phyloP scores from a whole-genome alignment of 192 early-diverging fungal genomes.

The Oehlia diaphana region DNA sequence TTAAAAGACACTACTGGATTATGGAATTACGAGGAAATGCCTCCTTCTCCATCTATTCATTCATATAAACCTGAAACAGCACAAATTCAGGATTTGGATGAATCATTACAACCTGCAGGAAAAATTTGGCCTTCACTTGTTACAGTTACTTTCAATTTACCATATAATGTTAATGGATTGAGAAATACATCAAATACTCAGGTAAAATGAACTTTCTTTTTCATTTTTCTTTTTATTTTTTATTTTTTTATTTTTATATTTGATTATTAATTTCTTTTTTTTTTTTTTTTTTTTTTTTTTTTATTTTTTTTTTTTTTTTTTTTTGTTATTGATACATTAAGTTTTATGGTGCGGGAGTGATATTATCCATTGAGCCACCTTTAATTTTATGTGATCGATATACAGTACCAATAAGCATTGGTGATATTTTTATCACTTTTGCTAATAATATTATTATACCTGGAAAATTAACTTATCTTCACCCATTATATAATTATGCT shows the following conservation, averaged over 20 bases:
- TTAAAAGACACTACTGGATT: constrained; percentile 64
- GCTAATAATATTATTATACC: constrained; percentile 89
- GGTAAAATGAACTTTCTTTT: not conserved
- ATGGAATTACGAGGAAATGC: constrained; percentile 77
- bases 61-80: constrained; percentile 64
- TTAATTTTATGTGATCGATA: constrained; percentile 81
- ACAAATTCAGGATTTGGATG: constrained; percentile 66
- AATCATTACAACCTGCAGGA: constrained; percentile 67
- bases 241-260: too few relatives aligned
- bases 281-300: too few relatives aligned
- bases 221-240: too few relatives aligned
- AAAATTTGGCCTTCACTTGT: constrained; percentile 82
- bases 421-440: constrained; percentile 81
- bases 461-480: constrained; percentile 75
- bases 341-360: constrained; percentile 72
- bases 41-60: constrained; percentile 54
- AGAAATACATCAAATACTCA: constrained; percentile 49
- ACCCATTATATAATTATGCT: constrained; percentile 88
- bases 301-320: too few relatives aligned
- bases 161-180: constrained; percentile 76
- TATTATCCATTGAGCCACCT: constrained; percentile 75
- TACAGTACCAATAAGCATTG: constrained; percentile 74
- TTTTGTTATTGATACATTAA: not conserved
- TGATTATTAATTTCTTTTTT: too few relatives aligned
- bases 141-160: constrained; percentile 76